Percentiles rank a stretch among this genome's conserved stretches.
Conservation (phyloP, 1,284 basidiomycete species). For the Cutaneotrichosporon mucoides region DNA sequence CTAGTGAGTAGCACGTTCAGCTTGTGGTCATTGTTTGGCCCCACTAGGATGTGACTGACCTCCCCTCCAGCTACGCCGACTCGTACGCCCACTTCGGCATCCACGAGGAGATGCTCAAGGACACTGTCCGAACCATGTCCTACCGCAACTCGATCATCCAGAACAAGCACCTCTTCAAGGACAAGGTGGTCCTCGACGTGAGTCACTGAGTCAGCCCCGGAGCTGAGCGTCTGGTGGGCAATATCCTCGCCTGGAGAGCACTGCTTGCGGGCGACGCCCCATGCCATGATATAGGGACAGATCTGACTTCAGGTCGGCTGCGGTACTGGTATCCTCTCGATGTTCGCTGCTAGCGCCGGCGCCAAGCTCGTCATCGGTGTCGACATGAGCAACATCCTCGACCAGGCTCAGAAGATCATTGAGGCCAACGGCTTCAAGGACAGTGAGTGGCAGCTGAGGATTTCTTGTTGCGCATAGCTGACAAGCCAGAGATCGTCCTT, state of each 20-base stretch:
- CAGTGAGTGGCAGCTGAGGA: constrained; percentile 57
- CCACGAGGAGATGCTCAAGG: constrained; percentile 99
- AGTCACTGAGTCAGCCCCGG: constrained; percentile 15
- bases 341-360: constrained; percentile 98
- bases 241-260: too few relatives aligned
- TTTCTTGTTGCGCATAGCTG: not conserved
- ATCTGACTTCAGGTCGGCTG: constrained; percentile 64
- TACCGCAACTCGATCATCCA: constrained; percentile 94
- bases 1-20: constrained; percentile 34
- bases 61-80: constrained; percentile 72
- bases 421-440: constrained; percentile 92
- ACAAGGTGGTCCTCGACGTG: constrained; percentile 89
- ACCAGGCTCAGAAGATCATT: constrained; percentile 96
- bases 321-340: constrained; percentile 95
- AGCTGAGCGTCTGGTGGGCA: too few relatives aligned
- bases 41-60: not conserved
- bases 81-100: constrained; percentile 72
- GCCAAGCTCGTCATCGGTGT: constrained; percentile 96
- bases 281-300: not conserved
- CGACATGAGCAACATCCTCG: constrained; percentile 99
- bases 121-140: constrained; percentile 87
- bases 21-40: not conserved
- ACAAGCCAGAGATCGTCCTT: constrained; percentile 74
- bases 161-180: constrained; percentile 94
- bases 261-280: too few relatives aligned